These are phyloP conservation scores for Albatrellus ellisii DNA, from an alignment of 768 basidiomycete species.

Conservation along the genomic window DNA sequence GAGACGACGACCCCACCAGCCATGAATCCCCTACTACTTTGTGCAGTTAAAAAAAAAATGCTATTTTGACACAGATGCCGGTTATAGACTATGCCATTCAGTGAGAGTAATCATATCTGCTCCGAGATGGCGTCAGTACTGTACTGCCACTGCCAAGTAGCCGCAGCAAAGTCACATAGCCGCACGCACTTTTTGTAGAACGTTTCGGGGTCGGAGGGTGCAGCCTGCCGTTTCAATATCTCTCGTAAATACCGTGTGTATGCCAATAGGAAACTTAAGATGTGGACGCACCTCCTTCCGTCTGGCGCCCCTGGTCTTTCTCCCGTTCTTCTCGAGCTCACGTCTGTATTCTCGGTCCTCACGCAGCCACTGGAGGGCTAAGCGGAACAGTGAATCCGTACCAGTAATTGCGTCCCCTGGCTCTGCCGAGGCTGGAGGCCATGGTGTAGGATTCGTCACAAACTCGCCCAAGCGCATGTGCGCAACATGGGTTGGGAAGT, in stretches of 20 bases:
- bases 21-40: too few species aligned
- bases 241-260: too few species aligned
- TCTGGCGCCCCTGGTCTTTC: constrained; percentile 50
- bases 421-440: constrained; percentile 35
- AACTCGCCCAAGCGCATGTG: constrained; percentile 84
- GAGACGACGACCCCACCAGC: too few species aligned
- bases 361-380: constrained; percentile 80
- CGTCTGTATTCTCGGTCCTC: constrained; percentile 64
- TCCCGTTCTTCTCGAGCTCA: constrained; percentile 40
- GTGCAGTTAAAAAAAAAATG: too few species aligned
- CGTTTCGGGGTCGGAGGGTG: constrained; percentile 65
- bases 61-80: too few species aligned
- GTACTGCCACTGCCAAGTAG: not conserved
- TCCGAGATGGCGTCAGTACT: not conserved
- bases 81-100: constrained; percentile 5
- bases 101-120: constrained; percentile 37
- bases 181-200: constrained; percentile 70
- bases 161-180: not conserved
- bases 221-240: constrained; percentile 23
- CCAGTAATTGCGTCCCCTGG: constrained; percentile 14
- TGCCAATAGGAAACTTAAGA: not conserved
- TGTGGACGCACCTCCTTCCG: constrained; percentile 32
- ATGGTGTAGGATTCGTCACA: constrained; percentile 50
- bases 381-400: constrained; percentile 36
- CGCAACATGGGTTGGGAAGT: constrained; percentile 88